Percentiles rank a stretch among this genome's conserved stretches.
Conservation (phyloP, 768 basidiomycete species). For the Mycena kentingensis region DNA sequence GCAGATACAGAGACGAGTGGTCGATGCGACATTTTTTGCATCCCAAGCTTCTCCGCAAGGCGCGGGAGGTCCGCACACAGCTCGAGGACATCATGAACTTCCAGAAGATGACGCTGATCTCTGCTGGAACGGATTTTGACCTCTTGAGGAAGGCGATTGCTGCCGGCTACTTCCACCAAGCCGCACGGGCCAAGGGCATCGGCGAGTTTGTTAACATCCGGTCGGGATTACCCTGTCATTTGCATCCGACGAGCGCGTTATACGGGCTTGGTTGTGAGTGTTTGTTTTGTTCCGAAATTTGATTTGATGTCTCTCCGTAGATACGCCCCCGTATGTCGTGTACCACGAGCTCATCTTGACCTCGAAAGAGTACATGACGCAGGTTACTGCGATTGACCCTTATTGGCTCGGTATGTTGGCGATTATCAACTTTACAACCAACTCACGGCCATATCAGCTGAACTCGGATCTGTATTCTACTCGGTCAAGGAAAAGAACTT, state of each 20-base stretch:
- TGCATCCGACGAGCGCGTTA: conserved; percentile 95
- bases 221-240: conserved; percentile 90
- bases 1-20: conserved; percentile 92
- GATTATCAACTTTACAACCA: background rate
- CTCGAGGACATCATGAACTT: conserved; percentile 99
- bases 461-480: conserved; percentile 95
- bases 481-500: conserved; percentile 98
- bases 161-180: conserved; percentile 98
- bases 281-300: background rate
- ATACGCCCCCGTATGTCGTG: conserved; percentile 94
- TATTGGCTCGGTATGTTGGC: conserved; percentile 85
- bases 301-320: conserved; percentile 40
- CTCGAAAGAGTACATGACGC: conserved; percentile 98
- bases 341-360: conserved; percentile 97
- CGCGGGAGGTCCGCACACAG: conserved; percentile 91
- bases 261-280: conserved; percentile 94
- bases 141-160: conserved; percentile 93
- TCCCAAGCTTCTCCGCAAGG: conserved; percentile 92
- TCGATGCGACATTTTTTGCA: conserved; percentile 93
- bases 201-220: conserved; percentile 98
- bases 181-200: conserved; percentile 96
- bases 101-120: conserved; percentile 93
- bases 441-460: conserved; percentile 52
- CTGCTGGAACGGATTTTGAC: conserved; percentile 95
- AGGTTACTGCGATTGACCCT: conserved; percentile 96